Base-by-base conservation (phyloP, 352 stramenopile species). In the Thalassiosira exigua region DNA sequence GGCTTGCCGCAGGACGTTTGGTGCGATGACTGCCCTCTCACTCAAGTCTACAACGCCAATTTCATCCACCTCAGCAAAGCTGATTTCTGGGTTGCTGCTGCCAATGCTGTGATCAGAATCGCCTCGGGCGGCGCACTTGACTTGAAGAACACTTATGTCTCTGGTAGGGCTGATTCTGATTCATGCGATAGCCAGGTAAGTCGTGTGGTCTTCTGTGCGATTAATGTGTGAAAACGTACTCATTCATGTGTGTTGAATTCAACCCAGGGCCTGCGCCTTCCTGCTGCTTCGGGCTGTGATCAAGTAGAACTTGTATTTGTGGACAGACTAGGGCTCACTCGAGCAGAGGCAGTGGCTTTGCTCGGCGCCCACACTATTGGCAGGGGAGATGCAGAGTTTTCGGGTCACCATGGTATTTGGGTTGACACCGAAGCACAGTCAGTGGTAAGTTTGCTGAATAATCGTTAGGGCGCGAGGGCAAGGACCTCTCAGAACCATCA, bases 81-180 rank as follows among this genome's bases (percentile, higher is more conserved):
- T 29, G 75, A 84, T 36, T 84, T 79, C 73, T 84, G 76, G 76
- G 26, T 82, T 21, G 66, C 58, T n/a, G 36, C 53, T 11, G 70
- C 59, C 0, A 87, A 87, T 59, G 64, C 59, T 29, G 75, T 75
- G 0, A 79, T 87, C 26, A n/a, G 44, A 21, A 29, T 67, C 22
- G 66, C 75, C 1, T 81, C 68, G 1, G 27, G 57, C 30, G 75
- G 73, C 71, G 56, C 42, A 11, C 60, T 86, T n/a, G 56, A 87
- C 48, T 56, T 85, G n/a, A 81, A 71, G 27, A 59, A 75, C 4
- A 61, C 51, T 2, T 90, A 62, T 60, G 12, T 46, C 5, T 22
- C 30, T 39, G 67, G 67, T 4, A 56, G 67, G 30, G 29, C 21
- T 14, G 67, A 75, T 70, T 30, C 53, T 0, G 54, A 56, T 7